Evolutionary conservation across 2,329 filamentous ascomycete species (phyloP).

Genomic region (Pezizomycotina sp.): DNA sequence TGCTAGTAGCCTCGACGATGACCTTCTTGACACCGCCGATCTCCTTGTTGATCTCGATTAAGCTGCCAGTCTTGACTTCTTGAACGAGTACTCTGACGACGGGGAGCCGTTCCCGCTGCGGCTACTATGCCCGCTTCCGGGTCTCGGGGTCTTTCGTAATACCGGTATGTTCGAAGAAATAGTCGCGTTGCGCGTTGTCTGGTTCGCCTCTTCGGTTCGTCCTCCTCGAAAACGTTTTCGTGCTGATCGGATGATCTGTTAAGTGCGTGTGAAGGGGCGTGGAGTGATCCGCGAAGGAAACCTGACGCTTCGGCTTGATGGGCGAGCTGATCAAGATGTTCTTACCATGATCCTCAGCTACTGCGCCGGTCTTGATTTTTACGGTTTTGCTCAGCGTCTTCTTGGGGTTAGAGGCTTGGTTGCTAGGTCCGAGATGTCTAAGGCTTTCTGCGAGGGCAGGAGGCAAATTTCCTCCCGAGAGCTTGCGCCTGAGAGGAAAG

Average conservation of each 20-base stretch:
- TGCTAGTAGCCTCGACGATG: slow-evolving; percentile 49
- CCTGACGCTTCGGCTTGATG: slow-evolving; percentile 6
- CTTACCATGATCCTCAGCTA: slow-evolving; percentile 4
- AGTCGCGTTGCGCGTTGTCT: no score
- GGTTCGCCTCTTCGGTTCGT: no score
- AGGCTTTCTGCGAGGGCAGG: slow-evolving; percentile 47
- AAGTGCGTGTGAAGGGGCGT: slow-evolving; percentile 1
- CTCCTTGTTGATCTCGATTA: slow-evolving; percentile 60
- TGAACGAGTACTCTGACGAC: slow-evolving; percentile 36
- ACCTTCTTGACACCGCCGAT: slow-evolving; percentile 58
- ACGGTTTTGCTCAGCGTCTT: slow-evolving; percentile 46
- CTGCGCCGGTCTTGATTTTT: slow-evolving; percentile 43
- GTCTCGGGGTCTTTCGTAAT: not conserved
- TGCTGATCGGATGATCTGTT: slow-evolving; percentile 4
- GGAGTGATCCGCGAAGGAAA: not conserved
- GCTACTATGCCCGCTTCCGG: not conserved
- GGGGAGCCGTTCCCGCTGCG: slow-evolving; percentile 29
- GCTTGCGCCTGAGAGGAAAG: slow-evolving; percentile 22
- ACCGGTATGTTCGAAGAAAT: slow-evolving; percentile 7
- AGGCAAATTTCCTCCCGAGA: slow-evolving; percentile 16
- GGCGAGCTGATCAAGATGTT: slow-evolving; percentile 6
- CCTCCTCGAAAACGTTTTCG: not conserved
- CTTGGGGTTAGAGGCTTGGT: slow-evolving; percentile 47
- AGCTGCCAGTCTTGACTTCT: slow-evolving; percentile 44
- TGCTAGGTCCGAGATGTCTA: slow-evolving; percentile 48